These are phyloP conservation scores for Tilletiopsis washingtonensis DNA, from an alignment of 1,284 basidiomycete genomes.

Conservation along the genomic window DNA sequence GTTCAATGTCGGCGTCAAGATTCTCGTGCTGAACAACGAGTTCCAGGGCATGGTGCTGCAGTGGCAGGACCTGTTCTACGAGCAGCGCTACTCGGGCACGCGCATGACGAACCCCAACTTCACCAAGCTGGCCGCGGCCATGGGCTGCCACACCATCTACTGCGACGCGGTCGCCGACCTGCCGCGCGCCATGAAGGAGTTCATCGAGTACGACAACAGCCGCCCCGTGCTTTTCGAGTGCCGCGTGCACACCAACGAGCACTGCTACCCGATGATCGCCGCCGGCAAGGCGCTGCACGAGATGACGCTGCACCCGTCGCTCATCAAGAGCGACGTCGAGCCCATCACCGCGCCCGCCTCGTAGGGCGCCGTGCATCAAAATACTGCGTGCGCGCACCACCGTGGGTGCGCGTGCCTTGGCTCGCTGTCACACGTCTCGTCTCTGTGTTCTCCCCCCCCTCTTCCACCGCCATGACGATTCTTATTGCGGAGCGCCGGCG, in stretches of 20 bases:
- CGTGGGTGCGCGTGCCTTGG: no score
- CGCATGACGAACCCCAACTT: constrained; percentile 92
- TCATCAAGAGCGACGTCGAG: no score
- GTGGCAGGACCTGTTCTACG: constrained; percentile 98
- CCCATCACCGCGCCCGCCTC: no score
- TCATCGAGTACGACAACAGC: constrained; percentile 81
- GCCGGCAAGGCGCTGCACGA: constrained; percentile 88
- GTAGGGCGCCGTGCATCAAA: no score
- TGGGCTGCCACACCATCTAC: constrained; percentile 84
- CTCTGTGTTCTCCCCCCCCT: no score
- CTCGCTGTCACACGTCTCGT: no score
- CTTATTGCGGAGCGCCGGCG: no score
- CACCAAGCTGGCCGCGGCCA: constrained; percentile 73
- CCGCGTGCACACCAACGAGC: constrained; percentile 74
- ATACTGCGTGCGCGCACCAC: no score
- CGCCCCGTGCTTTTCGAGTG: constrained; percentile 88
- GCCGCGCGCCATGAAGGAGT: constrained; percentile 93
- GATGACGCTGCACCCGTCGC: constrained; percentile 46
- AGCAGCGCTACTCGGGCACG: constrained; percentile 86
- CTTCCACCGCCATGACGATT: no score
- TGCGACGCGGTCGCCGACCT: constrained; percentile 67
- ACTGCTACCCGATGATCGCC: constrained; percentile 89
- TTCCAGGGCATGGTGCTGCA: constrained; percentile 83
- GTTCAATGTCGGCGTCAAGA: constrained; percentile 88
- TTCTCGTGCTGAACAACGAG: constrained; percentile 49